Evolutionary conservation across 208 protist genomes (phyloP).

Genomic region (Crithidia brevicula): DNA sequence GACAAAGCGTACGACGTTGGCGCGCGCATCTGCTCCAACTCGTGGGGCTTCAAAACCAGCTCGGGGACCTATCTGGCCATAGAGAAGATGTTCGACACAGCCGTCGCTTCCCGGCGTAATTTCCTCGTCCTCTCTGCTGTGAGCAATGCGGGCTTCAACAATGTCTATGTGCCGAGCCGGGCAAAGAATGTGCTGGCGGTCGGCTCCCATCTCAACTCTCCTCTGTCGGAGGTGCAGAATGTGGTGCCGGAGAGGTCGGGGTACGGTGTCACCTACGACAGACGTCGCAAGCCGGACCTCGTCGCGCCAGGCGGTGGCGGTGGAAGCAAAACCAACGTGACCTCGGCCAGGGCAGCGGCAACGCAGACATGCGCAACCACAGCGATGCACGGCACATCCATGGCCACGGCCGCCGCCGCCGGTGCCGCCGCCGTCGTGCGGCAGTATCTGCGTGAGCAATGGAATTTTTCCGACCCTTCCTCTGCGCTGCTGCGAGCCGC

Average conservation of each 20-base stretch:
- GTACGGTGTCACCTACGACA: constrained; percentile 81
- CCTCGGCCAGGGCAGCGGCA: constrained; percentile 3
- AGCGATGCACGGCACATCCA: constrained; percentile 83
- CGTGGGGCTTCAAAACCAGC: constrained; percentile 70
- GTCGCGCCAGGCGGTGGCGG: constrained; percentile 62
- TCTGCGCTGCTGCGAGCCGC: constrained; percentile 61
- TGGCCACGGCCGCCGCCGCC: constrained; percentile 87
- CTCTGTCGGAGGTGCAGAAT: constrained; percentile 21
- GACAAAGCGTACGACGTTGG: constrained; percentile 54
- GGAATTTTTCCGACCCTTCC: constrained; percentile 43
- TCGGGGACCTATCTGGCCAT: constrained; percentile 52
- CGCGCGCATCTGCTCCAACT: constrained; percentile 87
- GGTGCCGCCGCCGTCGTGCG: constrained; percentile 81
- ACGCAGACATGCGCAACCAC: constrained; percentile 36
- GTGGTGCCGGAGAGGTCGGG: constrained; percentile 58
- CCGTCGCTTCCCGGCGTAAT: constrained; percentile 60
- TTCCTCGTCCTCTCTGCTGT: constrained; percentile 76
- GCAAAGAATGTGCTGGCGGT: constrained; percentile 91
- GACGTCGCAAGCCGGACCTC: constrained; percentile 85
- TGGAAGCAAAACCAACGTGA: not conserved
- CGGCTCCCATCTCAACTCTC: constrained; percentile 66
- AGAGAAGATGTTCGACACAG: constrained; percentile 74
- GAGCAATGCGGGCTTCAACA: constrained; percentile 54
- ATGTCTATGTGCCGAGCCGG: constrained; percentile 48
- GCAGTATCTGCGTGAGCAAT: constrained; percentile 77